phyloP scores from a whole-genome alignment of 305 asterid species.

The Rubia peregrina region DNA sequence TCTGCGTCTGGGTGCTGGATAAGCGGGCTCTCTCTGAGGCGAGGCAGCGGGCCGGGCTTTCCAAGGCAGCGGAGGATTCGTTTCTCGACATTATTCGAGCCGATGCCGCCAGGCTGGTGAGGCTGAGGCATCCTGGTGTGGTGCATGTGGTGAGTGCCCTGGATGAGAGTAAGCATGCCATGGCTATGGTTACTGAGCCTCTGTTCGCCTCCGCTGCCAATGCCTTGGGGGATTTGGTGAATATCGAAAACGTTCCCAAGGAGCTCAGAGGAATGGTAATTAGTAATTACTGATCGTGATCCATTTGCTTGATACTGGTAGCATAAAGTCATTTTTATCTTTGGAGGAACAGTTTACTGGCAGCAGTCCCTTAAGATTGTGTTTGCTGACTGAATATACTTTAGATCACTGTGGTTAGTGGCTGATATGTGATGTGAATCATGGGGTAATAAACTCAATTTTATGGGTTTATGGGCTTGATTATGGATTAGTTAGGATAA shows the following conservation, averaged over 20 bases:
- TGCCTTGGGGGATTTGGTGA: constrained; percentile 74
- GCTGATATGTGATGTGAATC: not conserved
- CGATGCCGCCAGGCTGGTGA: constrained; percentile 74
- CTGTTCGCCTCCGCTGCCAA: constrained; percentile 83
- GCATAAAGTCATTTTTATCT: not conserved
- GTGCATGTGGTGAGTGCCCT: constrained; percentile 92
- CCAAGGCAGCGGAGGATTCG: constrained; percentile 86
- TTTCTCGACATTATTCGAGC: constrained; percentile 79
- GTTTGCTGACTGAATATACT: not conserved
- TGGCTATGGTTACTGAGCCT: constrained; percentile 99
- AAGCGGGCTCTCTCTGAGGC: constrained; percentile 76
- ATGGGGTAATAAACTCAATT: not conserved
- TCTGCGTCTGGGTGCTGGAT: constrained; percentile 89
- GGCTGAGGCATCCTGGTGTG: constrained; percentile 98
- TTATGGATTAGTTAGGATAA: not conserved
- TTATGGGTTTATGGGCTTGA: not conserved
- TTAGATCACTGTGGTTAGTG: not conserved
- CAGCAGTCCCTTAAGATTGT: not conserved
- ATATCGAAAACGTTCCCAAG: constrained; percentile 65
- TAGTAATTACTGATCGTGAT: constrained; percentile 28
- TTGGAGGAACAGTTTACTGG: not conserved
- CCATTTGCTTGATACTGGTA: not conserved
- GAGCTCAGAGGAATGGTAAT: constrained; percentile 93
- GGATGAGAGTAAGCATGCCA: constrained; percentile 86
- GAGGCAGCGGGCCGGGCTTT: constrained; percentile 72